A percentile compares a stretch with the other conserved stretches of the same genome.
Conservation (phyloP, 2,329 filamentous ascomycete species). For the Fusarium sulawesiense region DNA sequence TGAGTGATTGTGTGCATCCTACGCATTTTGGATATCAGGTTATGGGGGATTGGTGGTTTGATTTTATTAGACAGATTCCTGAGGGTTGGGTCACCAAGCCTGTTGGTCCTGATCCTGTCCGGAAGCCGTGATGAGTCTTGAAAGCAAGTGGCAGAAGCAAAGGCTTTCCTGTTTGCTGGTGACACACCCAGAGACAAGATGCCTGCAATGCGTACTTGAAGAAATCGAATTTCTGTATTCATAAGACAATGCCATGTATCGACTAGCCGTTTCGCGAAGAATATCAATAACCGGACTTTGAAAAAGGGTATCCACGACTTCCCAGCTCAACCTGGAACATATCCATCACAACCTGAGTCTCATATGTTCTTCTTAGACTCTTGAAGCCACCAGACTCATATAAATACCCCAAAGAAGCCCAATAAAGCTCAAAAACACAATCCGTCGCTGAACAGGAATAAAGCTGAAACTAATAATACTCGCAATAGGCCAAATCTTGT, state of each 20-base stretch:
- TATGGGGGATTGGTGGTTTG: conserved; percentile 42
- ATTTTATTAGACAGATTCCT: conserved; percentile 40
- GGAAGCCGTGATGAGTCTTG: background rate
- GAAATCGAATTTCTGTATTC: too few species aligned
- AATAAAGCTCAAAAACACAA: conserved; percentile 62
- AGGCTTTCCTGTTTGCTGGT: too few species aligned
- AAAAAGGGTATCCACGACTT: background rate
- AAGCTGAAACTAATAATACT: conserved; percentile 63
- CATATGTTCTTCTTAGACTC: conserved; percentile 47
- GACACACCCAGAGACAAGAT: too few species aligned
- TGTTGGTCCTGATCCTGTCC: conserved; percentile 13
- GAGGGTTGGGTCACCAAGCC: conserved; percentile 35
- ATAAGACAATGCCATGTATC: too few species aligned
- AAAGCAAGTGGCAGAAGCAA: too few species aligned
- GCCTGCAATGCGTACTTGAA: too few species aligned
- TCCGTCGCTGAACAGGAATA: conserved; percentile 60
- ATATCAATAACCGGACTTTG: background rate
- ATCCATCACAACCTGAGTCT: background rate
- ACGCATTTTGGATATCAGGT: conserved; percentile 30
- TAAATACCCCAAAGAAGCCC: conserved; percentile 64
- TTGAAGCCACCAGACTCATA: conserved; percentile 60
- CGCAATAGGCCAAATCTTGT: conserved; percentile 64
- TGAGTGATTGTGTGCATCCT: conserved; percentile 43
- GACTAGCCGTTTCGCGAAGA: background rate
- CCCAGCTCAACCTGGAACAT: fast-evolving